These are phyloP conservation scores for Aspergillus panamensis DNA, from an alignment of 495 filamentous ascomycete species.

Conservation along the genomic window DNA sequence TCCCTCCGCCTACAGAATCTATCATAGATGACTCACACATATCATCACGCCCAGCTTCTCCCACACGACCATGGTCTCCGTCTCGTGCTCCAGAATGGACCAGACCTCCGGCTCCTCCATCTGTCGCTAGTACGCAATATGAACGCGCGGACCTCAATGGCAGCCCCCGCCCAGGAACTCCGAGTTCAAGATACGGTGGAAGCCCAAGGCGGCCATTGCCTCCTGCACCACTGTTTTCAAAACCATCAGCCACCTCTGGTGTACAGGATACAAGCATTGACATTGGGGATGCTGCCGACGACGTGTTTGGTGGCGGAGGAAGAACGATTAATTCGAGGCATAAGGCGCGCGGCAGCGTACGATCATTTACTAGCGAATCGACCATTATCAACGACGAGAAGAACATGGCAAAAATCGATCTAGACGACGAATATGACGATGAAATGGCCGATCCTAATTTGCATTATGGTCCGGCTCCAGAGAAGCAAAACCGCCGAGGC, in stretches of 20 bases:
- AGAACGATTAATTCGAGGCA: slow-evolving; percentile 41
- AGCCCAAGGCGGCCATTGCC: slow-evolving; percentile 86
- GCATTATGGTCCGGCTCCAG: slow-evolving; percentile 85
- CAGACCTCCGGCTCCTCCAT: slow-evolving; percentile 60
- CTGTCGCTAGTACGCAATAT: slow-evolving; percentile 59
- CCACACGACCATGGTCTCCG: slow-evolving; percentile 71
- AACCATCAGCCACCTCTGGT: slow-evolving; percentile 29
- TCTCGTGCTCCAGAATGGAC: slow-evolving; percentile 63
- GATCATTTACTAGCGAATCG: slow-evolving; percentile 64
- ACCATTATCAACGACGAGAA: slow-evolving; percentile 58
- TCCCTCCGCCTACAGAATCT: slow-evolving; percentile 51
- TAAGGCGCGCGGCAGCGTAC: slow-evolving; percentile 45
- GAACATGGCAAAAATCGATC: slow-evolving; percentile 40
- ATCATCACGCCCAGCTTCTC: slow-evolving; percentile 52
- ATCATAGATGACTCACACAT: slow-evolving; percentile 46
- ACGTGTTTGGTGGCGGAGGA: slow-evolving; percentile 69
- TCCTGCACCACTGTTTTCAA: slow-evolving; percentile 79
- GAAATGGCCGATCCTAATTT: slow-evolving; percentile 45
- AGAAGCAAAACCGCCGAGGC: slow-evolving; percentile 80
- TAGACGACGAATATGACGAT: slow-evolving; percentile 43
- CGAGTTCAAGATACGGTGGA: slow-evolving; percentile 79
- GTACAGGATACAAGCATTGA: slow-evolving; percentile 45
- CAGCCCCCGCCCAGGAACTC: slow-evolving; percentile 83
- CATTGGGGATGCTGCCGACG: slow-evolving; percentile 63
- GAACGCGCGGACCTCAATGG: slow-evolving; percentile 88